Base-by-base conservation (phyloP, 768 basidiomycete genomes). In the Tephrocybe rancida region DNA sequence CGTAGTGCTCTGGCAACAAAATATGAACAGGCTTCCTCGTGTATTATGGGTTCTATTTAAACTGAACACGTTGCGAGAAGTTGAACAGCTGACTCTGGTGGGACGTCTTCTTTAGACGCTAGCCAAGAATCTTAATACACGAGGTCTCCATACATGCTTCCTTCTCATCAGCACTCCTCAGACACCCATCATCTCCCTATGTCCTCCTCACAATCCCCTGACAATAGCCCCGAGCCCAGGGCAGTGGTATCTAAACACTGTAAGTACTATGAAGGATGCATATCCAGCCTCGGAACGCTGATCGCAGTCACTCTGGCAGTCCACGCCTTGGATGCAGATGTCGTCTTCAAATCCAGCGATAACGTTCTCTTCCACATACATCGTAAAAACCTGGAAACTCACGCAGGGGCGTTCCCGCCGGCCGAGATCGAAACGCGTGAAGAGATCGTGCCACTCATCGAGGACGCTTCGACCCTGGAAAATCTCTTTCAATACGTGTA, bases 401-500 rank as follows among this genome's bases (percentile, higher is more conserved):
- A 50, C 42, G 57, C 67, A 1, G 66, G 63, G 27, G 64, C 59
- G 16, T 70, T 68, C 32, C 64, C 65, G 0, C 61, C 63, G 2
- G 11, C 63, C 3, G 63, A 64, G 45, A 47, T 68, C 41, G 42
- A 52, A 4, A 57, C 51, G 1, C 2, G 10, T 11, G 62, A 43
- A 21, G 67, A 71, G 32, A 30, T 62, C 3, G 57, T 64, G 2
- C 22, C 54, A 1, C 61, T 71, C 7, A 55, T 62, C 0, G 70
- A 71, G 54, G 37, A 55, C 1, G 51, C 66, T 3, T 25, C 42
- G 8, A 62, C 62, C 1, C 60, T 71, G 1, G 66, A 65, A 24
- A 54, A 67, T 8, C 60, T 70, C 1, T 69, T 70, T 54, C 60
- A 59, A 34, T 69, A 62, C 41, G 59, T 66, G 5, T 69, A 69